Percentiles rank a stretch among this genome's conserved stretches.
Evolutionary conservation across 768 basidiomycete genomes (phyloP).

Genomic region (Mycena crocata): DNA sequence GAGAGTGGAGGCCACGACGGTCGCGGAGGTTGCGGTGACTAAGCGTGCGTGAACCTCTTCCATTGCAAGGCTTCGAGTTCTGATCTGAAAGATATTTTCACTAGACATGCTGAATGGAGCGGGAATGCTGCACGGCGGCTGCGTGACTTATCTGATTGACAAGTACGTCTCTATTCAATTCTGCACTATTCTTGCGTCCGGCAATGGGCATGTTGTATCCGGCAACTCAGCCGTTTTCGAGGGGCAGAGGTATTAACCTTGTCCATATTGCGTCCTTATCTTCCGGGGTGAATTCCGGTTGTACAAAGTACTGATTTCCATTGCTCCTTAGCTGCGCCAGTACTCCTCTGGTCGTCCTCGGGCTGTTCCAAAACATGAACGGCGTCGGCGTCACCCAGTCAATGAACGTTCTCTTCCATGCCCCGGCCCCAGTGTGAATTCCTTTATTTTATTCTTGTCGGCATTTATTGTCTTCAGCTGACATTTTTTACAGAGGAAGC

Average conservation of each 20-base stretch:
- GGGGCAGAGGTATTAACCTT: too few relatives aligned
- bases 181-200: neutral
- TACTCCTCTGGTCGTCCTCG: constrained; percentile 75
- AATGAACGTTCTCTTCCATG: constrained; percentile 76
- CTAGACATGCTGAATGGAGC: constrained; percentile 82
- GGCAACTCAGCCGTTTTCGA: too few relatives aligned
- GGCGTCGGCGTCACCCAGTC: constrained; percentile 82
- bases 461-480: neutral
- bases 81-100: constrained; percentile 7
- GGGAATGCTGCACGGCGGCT: constrained; percentile 82
- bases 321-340: constrained; percentile 64
- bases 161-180: constrained; percentile 55
- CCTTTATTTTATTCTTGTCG: neutral
- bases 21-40: constrained; percentile 71
- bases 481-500: constrained; percentile 59
- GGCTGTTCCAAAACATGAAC: constrained; percentile 67
- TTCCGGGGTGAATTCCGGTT: neutral
- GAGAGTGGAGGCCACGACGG: constrained; percentile 68
- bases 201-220: neutral
- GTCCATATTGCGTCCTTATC: neutral
- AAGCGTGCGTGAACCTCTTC: constrained; percentile 59
- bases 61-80: constrained; percentile 1
- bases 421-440: constrained; percentile 72
- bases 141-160: constrained; percentile 79
- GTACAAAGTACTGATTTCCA: neutral